Percentiles rank a stretch among this genome's conserved stretches.
Evolutionary conservation across 176 grass and related monocot species (phyloP).

Genomic region (Rhynchospora tenuis): DNA sequence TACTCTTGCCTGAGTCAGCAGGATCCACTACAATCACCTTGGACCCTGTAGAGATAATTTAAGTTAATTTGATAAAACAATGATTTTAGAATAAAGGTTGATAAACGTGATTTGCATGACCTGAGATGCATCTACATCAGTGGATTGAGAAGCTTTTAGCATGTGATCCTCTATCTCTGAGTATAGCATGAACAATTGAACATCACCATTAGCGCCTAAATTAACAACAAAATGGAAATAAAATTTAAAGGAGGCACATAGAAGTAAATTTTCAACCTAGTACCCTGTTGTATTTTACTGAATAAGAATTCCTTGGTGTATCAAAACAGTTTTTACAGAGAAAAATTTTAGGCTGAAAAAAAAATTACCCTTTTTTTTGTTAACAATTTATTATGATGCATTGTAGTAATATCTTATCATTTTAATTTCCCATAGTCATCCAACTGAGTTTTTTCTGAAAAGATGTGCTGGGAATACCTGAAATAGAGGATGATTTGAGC

Average conservation of each 20-base stretch:
- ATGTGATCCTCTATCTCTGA: conserved; percentile 47
- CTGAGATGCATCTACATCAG: conserved; percentile 46
- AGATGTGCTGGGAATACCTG: too few species aligned
- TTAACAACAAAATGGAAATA: neutral
- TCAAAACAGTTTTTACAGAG: neutral
- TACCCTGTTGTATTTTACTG: neutral
- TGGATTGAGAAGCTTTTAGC: conserved; percentile 46
- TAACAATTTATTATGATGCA: neutral
- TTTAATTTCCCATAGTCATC: neutral
- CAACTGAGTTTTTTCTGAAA: neutral
- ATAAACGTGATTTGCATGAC: conserved; percentile 18
- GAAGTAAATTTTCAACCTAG: neutral
- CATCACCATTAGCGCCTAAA: conserved; percentile 80
- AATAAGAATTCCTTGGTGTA: neutral
- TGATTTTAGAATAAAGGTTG: neutral
- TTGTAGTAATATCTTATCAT: neutral
- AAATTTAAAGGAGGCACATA: neutral
- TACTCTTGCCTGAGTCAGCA: conserved; percentile 89
- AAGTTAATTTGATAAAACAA: neutral
- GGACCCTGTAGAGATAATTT: conserved; percentile 47
- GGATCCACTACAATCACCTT: conserved; percentile 82
- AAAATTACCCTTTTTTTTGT: neutral
- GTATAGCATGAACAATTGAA: conserved; percentile 64
- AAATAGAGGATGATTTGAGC: neutral
- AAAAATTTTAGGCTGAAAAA: neutral